These are phyloP conservation scores for Diaporthe destruens DNA, from an alignment of 2,329 filamentous ascomycete genomes.

Conservation along the genomic window DNA sequence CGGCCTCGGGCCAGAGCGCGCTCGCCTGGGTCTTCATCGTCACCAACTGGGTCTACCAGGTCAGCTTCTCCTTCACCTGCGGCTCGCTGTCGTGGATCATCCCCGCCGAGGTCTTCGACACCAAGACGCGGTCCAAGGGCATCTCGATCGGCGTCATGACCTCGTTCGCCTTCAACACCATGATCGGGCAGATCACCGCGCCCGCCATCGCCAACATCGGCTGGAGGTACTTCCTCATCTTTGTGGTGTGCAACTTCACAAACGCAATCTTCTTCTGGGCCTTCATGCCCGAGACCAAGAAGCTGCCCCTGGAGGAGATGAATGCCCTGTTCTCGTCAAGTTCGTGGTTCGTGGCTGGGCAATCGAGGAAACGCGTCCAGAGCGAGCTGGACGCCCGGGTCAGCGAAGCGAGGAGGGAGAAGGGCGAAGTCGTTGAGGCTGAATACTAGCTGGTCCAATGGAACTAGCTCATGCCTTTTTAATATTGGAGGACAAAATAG, in stretches of 20 bases:
- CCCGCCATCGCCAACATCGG: constrained; percentile 39
- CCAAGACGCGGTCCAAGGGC: constrained; percentile 21
- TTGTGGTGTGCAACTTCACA: constrained; percentile 40
- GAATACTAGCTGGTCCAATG: background rate
- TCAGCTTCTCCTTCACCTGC: constrained; percentile 24
- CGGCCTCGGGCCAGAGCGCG: background rate
- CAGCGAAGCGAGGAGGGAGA: constrained; percentile 11
- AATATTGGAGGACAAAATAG: too few relatives aligned
- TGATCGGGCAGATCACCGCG: constrained; percentile 41
- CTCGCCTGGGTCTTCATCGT: constrained; percentile 32
- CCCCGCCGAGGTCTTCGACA: constrained; percentile 34
- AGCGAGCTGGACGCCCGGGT: constrained; percentile 16
- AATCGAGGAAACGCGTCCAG: background rate
- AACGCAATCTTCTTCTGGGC: constrained; percentile 41
- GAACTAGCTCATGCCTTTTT: background rate
- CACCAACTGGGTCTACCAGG: constrained; percentile 22
- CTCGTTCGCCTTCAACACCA: constrained; percentile 38
- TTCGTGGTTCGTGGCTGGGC: constrained; percentile 12
- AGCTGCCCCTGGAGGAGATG: constrained; percentile 42
- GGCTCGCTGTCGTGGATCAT: constrained; percentile 31
- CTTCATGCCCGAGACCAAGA: constrained; percentile 42
- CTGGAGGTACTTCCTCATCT: constrained; percentile 44
- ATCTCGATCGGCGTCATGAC: constrained; percentile 27
- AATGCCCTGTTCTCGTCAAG: constrained; percentile 26
- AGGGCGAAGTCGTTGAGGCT: background rate